Evolutionary conservation across 495 filamentous ascomycete species (phyloP), one percentile per base, ranked within the genome.

Genomic region (Xylaria scruposa): DNA sequence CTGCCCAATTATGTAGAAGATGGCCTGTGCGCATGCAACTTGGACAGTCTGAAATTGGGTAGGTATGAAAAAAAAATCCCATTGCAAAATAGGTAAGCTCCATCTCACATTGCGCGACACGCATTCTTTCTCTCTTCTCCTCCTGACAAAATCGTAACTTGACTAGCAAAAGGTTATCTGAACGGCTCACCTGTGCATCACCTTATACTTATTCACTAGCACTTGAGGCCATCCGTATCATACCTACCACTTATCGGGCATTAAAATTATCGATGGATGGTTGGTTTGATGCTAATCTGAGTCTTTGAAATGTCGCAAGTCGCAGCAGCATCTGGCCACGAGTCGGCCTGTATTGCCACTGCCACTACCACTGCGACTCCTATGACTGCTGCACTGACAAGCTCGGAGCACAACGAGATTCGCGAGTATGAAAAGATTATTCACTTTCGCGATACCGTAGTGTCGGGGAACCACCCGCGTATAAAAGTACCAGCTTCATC

Each of bases 361-460:
- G 68, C 36, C 26, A n/a, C 47, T 67, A 33, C 69, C 31, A 76
- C 73, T 73, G 72, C 68, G 8, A 33, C 65, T 21, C 17, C 65
- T 67, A 36, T 68, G 33, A 76, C 73, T 73, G 73, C 68, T 72
- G 53, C 65, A 3, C 60, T 77, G 47, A 71, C 72, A 29, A 61
- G 72, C 44, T 75, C 76, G 46, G 80, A 83, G 70, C 75, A 79
- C 60, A 71, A 80, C 72, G 79, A 83, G 73, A 79, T 86, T 47
- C 77, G 75, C 72, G 88, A 93, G 77, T 93, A 90, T 81, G 88
- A 91, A 76, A 93, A 91, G 78, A 90, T 97, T 75, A 78, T 94
- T 67, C 86, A 82, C 69, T 89, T 97, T 75, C 91, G 89, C 75
- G 91, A 95, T 85, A 87, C 91, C 60, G 88, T 97, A 68, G 86